phyloP scores from a whole-genome alignment of 23 red algal species.

The Pyropia yezoensis region DNA sequence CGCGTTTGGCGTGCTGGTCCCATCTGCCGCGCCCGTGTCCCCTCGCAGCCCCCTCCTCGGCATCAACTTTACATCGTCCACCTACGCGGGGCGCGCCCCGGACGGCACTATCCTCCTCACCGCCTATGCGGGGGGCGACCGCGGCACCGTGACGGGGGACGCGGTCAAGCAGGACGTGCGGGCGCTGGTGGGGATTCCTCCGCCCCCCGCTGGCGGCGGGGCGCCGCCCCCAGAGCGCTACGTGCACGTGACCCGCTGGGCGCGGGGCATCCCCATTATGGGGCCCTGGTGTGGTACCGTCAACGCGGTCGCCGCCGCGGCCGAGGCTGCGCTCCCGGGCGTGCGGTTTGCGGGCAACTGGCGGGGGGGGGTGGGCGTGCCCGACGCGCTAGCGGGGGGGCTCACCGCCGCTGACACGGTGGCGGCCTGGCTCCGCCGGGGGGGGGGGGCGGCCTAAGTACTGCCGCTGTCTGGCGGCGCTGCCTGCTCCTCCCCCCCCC shows the following conservation, averaged over 20 bases:
- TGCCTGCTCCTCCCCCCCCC: no score
- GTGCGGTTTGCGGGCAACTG: constrained; percentile 47
- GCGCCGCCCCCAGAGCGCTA: no score
- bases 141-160: neutral
- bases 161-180: no score
- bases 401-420: constrained; percentile 26
- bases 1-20: constrained; percentile 42
- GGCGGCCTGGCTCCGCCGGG: no score
- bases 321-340: constrained; percentile 27
- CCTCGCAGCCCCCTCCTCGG: constrained; percentile 11
- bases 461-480: no score
- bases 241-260: no score
- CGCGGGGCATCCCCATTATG: no score
- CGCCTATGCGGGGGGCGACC: constrained; percentile 37
- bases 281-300: no score
- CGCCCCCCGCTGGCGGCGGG: no score
- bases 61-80: constrained; percentile 48
- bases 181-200: no score
- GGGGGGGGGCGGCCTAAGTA: no score
- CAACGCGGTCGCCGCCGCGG: neutral
- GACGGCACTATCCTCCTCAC: constrained; percentile 30
- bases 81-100: constrained; percentile 8
- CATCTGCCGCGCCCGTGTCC: constrained; percentile 20
- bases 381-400: constrained; percentile 46
- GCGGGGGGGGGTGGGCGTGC: constrained; percentile 54